Percentiles rank a stretch among this genome's conserved stretches.
Evolutionary conservation across 805 yeast genomes (phyloP).

Genomic region (Debaryomyces castellii): DNA sequence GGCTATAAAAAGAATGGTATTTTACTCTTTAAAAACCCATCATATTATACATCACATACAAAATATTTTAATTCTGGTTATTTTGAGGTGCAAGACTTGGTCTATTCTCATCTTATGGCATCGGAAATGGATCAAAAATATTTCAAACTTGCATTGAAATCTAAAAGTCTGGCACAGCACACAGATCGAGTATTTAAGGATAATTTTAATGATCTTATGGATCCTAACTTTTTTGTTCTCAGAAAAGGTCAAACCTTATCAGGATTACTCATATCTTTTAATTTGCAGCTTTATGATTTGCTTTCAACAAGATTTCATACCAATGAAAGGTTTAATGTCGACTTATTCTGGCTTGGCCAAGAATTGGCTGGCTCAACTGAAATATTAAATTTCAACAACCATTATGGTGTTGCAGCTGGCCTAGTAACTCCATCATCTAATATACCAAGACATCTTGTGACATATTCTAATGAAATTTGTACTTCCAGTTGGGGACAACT

Average conservation of each 20-base stretch:
- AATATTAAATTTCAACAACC: conserved; percentile 21
- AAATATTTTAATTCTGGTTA: conserved; percentile 25
- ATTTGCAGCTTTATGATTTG: conserved; percentile 21
- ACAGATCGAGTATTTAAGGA: conserved; percentile 20
- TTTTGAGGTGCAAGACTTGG: conserved; percentile 25
- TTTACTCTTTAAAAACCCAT: conserved; percentile 28
- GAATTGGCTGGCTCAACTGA: conserved; percentile 25
- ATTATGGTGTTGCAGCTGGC: conserved; percentile 29
- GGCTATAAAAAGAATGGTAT: conserved; percentile 22
- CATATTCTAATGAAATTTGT: conserved; percentile 30
- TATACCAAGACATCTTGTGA: conserved; percentile 14
- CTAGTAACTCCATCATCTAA: conserved; percentile 28
- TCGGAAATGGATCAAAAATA: conserved; percentile 13
- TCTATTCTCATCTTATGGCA: conserved; percentile 21
- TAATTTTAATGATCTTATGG: conserved; percentile 22
- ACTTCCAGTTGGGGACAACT: conserved; percentile 40
- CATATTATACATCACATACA: conserved; percentile 16
- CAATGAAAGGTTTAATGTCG: conserved; percentile 14
- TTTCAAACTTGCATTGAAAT: conserved; percentile 14
- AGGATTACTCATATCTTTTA: conserved; percentile 28
- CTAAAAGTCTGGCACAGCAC: not conserved
- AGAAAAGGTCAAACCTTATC: conserved; percentile 24
- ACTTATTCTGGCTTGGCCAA: conserved; percentile 35
- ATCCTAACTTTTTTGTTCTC: conserved; percentile 26
- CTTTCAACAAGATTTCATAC: conserved; percentile 19